Evolutionary conservation across 192 early-diverging fungal genomes (phyloP).

Genomic region (Coemansia sp.): DNA sequence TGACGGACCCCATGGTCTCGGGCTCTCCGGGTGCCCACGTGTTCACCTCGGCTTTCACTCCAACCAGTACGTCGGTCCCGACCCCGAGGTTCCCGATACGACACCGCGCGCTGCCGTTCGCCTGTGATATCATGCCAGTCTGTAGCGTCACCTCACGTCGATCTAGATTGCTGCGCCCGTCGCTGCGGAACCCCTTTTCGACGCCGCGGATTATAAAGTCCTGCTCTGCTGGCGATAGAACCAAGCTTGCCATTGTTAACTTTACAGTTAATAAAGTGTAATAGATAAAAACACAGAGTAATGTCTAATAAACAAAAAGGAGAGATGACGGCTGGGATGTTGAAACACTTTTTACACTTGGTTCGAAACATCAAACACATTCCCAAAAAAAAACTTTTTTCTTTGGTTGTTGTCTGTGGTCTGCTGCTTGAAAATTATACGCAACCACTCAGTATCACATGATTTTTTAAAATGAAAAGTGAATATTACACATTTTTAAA

Average conservation of each 20-base stretch:
- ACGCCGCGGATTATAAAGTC: constrained; percentile 85
- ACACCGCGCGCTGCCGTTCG: constrained; percentile 84
- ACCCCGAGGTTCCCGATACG: constrained; percentile 58
- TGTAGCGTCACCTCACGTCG: constrained; percentile 79
- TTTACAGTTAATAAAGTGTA: neutral
- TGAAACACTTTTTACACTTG: neutral
- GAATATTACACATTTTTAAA: no score
- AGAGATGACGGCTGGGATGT: neutral
- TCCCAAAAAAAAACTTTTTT: neutral
- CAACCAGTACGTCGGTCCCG: constrained; percentile 90
- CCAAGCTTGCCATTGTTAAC: constrained; percentile 41
- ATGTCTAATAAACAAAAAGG: no score
- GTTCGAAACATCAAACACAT: neutral
- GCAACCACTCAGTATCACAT: neutral
- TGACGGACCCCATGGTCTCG: constrained; percentile 62
- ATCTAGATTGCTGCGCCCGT: constrained; percentile 81
- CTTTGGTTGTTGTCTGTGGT: neutral
- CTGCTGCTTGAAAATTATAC: neutral
- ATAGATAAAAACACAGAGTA: neutral
- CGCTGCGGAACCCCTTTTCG: constrained; percentile 76
- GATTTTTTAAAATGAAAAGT: no score
- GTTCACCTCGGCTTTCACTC: constrained; percentile 90
- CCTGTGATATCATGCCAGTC: constrained; percentile 85
- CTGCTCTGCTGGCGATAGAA: constrained; percentile 75
- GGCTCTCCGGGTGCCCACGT: constrained; percentile 61